These are phyloP conservation scores for Pleurotus eryngii DNA, from an alignment of 768 basidiomycete species.

Conservation along the genomic window DNA sequence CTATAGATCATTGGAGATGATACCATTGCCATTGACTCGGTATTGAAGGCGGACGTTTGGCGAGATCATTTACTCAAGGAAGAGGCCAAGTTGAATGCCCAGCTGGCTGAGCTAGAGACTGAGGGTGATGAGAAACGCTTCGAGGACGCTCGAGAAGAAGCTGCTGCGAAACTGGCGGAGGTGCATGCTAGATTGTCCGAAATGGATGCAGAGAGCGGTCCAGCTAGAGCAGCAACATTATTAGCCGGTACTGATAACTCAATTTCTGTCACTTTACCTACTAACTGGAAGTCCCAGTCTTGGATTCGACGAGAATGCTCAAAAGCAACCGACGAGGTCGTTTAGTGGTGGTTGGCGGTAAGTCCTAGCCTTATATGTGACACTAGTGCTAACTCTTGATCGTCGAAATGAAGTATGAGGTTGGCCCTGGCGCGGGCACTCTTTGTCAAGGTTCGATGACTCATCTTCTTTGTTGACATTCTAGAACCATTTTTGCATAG, in stretches of 20 bases:
- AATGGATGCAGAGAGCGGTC: conserved; percentile 97
- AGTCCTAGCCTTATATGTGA: conserved; percentile 13
- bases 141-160: conserved; percentile 84
- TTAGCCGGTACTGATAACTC: conserved; percentile 60
- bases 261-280: background rate
- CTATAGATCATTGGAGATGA: conserved; percentile 87
- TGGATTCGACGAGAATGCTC: conserved; percentile 88
- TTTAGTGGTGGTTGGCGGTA: conserved; percentile 97
- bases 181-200: conserved; percentile 90
- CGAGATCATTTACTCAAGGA: conserved; percentile 88
- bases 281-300: conserved; percentile 44
- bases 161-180: conserved; percentile 77
- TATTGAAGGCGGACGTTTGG: conserved; percentile 99
- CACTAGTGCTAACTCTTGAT: background rate
- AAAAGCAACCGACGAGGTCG: conserved; percentile 74
- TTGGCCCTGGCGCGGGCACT: conserved; percentile 92
- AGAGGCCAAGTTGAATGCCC: conserved; percentile 70
- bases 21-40: conserved; percentile 87
- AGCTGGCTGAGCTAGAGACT: conserved; percentile 67
- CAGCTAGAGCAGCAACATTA: conserved; percentile 86
- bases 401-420: conserved; percentile 67
- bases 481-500: conserved; percentile 26
- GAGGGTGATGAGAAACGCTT: conserved; percentile 78
- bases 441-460: conserved; percentile 76
- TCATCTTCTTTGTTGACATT: background rate